Percentiles rank a stretch among this genome's conserved stretches.
Conservation (phyloP, 352 stramenopile genomes). For the Sclerospora graminicola region DNA sequence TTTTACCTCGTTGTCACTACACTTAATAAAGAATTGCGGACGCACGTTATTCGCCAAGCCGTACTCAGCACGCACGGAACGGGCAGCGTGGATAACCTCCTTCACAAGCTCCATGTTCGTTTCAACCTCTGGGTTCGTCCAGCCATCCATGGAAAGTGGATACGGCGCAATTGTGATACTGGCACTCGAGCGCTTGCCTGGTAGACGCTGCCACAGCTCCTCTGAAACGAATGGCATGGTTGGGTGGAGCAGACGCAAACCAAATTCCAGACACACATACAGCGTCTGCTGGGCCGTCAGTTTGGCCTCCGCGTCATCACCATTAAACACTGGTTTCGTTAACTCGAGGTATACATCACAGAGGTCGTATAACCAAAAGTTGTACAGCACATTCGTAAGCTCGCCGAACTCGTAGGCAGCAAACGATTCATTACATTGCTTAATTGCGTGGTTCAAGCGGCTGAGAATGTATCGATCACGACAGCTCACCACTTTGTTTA, state of each 20-base stretch:
- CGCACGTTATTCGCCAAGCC: conserved; percentile 70
- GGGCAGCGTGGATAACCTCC: conserved; percentile 91
- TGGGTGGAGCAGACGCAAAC: conserved; percentile 91
- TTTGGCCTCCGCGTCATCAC: conserved; percentile 64
- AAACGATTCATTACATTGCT: conserved; percentile 79
- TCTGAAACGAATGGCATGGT: conserved; percentile 99
- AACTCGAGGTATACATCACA: conserved; percentile 99
- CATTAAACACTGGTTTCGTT: conserved; percentile 94
- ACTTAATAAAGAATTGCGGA: conserved; percentile 87
- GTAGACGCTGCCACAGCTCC: conserved; percentile 83
- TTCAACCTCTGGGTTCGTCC: conserved; percentile 85
- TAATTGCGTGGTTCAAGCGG: conserved; percentile 67
- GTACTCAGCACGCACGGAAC: conserved; percentile 90
- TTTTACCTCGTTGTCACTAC: conserved; percentile 62
- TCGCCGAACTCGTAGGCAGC: conserved; percentile 93
- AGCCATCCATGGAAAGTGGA: conserved; percentile 65
- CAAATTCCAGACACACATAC: conserved; percentile 76
- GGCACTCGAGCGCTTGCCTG: conserved; percentile 44
- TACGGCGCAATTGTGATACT: conserved; percentile 80
- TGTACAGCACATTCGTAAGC: conserved; percentile 91
- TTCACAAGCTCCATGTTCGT: conserved; percentile 89
- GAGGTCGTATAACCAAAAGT: conserved; percentile 98
- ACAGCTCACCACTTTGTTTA: conserved; percentile 49
- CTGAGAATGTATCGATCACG: conserved; percentile 82
- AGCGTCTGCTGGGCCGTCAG: conserved; percentile 74